Conservation (phyloP, 1,139 yeast genomes). For the Waltiozyma sp. region DNA sequence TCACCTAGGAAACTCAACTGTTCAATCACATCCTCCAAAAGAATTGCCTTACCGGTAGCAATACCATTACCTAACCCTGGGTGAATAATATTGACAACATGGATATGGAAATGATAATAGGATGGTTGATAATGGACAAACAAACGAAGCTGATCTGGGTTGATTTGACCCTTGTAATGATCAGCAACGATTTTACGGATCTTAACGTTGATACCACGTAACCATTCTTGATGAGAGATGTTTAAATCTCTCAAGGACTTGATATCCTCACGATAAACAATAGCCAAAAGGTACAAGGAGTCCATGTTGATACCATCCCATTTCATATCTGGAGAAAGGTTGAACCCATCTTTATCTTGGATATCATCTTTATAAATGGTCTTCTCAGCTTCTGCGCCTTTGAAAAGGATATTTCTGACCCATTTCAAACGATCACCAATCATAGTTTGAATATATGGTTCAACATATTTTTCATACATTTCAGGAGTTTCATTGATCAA, state of each 20-base stretch:
- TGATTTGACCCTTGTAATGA: slow-evolving; percentile 29
- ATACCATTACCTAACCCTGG: slow-evolving; percentile 67
- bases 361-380: slow-evolving; percentile 46
- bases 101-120: slow-evolving; percentile 90
- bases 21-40: slow-evolving; percentile 75
- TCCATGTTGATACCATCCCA: slow-evolving; percentile 78
- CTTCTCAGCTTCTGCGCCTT: slow-evolving; percentile 79
- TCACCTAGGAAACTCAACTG: slow-evolving; percentile 44
- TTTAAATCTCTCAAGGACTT: slow-evolving; percentile 67
- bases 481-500: slow-evolving; percentile 74
- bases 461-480: slow-evolving; percentile 47
- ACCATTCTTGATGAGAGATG: slow-evolving; percentile 44
- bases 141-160: slow-evolving; percentile 46
- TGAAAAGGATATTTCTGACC: slow-evolving; percentile 76
- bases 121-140: slow-evolving; percentile 93
- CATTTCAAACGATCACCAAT: slow-evolving; percentile 72
- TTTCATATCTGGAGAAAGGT: slow-evolving; percentile 72
- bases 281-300: slow-evolving; percentile 65
- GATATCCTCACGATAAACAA: slow-evolving; percentile 65
- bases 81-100: slow-evolving; percentile 68
- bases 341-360: slow-evolving; percentile 48
- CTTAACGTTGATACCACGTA: slow-evolving; percentile 33
- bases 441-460: slow-evolving; percentile 71
- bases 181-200: slow-evolving; percentile 38
- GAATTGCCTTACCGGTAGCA: slow-evolving; percentile 68